These are phyloP conservation scores for Myxozyma kluyveri DNA, from an alignment of 805 yeast genomes.

Conservation along the genomic window DNA sequence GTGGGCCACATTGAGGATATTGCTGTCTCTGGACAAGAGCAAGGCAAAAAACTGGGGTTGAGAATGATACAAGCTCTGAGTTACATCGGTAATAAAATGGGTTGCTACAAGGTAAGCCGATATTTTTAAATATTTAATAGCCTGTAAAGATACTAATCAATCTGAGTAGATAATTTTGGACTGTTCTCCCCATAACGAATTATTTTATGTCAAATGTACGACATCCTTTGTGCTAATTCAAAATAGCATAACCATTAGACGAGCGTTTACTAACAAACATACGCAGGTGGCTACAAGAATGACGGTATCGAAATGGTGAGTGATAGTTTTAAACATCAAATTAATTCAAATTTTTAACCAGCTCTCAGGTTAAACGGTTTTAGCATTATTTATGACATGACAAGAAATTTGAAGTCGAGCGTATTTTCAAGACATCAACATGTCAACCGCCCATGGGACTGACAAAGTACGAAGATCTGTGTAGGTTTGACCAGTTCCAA, in stretches of 20 bases:
- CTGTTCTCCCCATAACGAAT: constrained; percentile 77
- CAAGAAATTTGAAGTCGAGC: background rate
- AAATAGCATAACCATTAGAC: background rate
- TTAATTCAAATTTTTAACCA: background rate
- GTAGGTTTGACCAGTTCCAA: constrained; percentile 96
- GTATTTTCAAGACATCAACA: constrained; percentile 50
- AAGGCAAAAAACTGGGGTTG: constrained; percentile 79
- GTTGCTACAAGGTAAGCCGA: constrained; percentile 72
- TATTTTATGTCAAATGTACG: constrained; percentile 81
- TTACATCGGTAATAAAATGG: constrained; percentile 53
- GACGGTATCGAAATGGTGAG: constrained; percentile 28
- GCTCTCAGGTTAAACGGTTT: constrained; percentile 2
- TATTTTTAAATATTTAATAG: background rate
- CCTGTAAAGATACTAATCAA: background rate
- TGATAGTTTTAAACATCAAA: background rate
- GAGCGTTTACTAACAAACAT: background rate
- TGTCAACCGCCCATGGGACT: constrained; percentile 88
- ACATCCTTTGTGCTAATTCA: background rate
- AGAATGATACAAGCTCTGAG: constrained; percentile 62
- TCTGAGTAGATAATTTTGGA: constrained; percentile 56
- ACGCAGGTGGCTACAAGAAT: constrained; percentile 26
- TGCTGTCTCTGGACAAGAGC: constrained; percentile 69
- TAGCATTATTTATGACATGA: background rate
- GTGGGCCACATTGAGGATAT: constrained; percentile 97
- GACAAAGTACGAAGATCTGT: constrained; percentile 88